Evolutionary conservation across 202 grass and related monocot genomes (phyloP).

Genomic region (Musa balbisiana): DNA sequence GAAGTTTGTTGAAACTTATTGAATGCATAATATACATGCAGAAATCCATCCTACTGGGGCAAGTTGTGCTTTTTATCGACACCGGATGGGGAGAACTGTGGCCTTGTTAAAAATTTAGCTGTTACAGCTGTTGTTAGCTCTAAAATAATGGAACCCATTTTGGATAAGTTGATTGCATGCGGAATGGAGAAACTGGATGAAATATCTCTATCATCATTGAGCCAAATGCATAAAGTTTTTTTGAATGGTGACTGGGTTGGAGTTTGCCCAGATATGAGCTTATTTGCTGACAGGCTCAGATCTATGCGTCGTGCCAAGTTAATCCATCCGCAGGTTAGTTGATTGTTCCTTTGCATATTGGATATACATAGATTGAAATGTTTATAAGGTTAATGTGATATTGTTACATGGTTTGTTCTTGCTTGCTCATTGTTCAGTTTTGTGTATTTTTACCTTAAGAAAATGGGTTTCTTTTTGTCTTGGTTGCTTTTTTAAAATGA

Average conservation of each 20-base stretch:
- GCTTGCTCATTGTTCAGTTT: not conserved
- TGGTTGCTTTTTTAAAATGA: not conserved
- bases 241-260: conserved; percentile 85
- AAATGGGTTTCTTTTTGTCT: not conserved
- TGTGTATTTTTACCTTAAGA: not conserved
- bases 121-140: conserved; percentile 83
- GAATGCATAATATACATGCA: conserved; percentile 19
- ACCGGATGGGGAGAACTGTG: conserved; percentile 95
- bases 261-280: conserved; percentile 49
- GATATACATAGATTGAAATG: not conserved
- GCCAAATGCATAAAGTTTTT: conserved; percentile 62
- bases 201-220: conserved; percentile 31
- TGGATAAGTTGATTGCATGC: conserved; percentile 76
- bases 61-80: conserved; percentile 95
- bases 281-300: conserved; percentile 69
- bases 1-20: not conserved
- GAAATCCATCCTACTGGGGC: conserved; percentile 94
- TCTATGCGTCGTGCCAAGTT: conserved; percentile 62
- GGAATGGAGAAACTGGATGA: conserved; percentile 75
- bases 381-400: not conserved
- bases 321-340: conserved; percentile 58
- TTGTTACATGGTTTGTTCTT: not conserved
- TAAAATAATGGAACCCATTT: conserved; percentile 41
- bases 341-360: not conserved
- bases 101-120: conserved; percentile 93